These are phyloP conservation scores for Cymbidium sinense DNA, from an alignment of 106 monocot genomes.

Conservation along the genomic window DNA sequence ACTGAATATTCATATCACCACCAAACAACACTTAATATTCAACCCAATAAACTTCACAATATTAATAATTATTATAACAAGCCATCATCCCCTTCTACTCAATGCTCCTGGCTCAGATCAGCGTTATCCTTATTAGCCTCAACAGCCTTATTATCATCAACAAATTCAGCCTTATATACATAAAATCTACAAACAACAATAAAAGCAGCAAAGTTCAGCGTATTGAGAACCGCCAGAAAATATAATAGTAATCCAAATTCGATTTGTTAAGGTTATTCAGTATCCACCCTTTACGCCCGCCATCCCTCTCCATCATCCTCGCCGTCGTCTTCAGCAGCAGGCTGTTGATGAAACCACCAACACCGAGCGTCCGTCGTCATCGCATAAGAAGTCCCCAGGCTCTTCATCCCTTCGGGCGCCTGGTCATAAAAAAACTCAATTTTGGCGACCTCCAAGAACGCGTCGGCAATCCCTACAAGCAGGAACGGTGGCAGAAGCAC, in stretches of 20 bases:
- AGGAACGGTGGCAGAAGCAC: slow-evolving; percentile 47
- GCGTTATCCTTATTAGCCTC: no score
- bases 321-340: slow-evolving; percentile 26
- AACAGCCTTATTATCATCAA: no score
- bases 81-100: no score
- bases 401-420: slow-evolving; percentile 57
- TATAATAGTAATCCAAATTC: slow-evolving; percentile 11
- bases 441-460: slow-evolving; percentile 40
- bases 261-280: slow-evolving; percentile 13
- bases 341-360: slow-evolving; percentile 45
- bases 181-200: no score
- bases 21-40: no score
- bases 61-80: no score
- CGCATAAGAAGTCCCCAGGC: slow-evolving; percentile 40
- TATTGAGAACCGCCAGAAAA: no score
- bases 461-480: slow-evolving; percentile 47
- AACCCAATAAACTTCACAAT: no score
- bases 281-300: slow-evolving; percentile 33
- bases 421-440: slow-evolving; percentile 64
- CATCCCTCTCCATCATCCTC: slow-evolving; percentile 14
- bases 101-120: no score
- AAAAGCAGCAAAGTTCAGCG: no score
- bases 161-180: no score
- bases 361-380: slow-evolving; percentile 35
- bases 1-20: no score